Conservation (phyloP, 192 early-diverging fungal genomes). For the Backusella mclennaniae region DNA sequence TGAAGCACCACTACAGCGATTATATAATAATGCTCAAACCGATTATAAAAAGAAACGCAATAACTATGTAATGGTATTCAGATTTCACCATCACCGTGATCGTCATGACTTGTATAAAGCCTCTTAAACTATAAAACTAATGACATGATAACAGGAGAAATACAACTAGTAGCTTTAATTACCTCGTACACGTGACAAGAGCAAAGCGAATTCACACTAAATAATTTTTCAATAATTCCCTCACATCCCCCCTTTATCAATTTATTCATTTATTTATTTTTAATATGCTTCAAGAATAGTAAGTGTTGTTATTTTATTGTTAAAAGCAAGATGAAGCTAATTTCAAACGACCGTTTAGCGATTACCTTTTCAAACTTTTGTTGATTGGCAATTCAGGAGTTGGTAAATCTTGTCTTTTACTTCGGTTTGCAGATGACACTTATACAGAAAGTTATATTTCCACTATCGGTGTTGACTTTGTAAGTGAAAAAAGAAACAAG, state of each 20-base stretch:
- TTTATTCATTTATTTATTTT: background rate
- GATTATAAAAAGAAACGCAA: background rate
- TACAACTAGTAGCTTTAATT: background rate
- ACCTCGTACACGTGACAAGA: background rate
- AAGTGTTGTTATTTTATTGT: background rate
- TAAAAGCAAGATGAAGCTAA: background rate
- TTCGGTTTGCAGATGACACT: slow-evolving; percentile 97
- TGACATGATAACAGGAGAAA: background rate
- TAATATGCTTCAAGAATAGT: slow-evolving; percentile 23
- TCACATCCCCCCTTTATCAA: background rate
- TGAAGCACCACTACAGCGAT: background rate
- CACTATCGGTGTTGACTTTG: slow-evolving; percentile 98
- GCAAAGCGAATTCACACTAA: background rate
- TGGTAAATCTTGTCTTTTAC: slow-evolving; percentile 95
- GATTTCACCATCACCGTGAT: background rate
- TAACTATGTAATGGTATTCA: background rate
- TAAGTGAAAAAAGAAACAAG: slow-evolving; percentile 39
- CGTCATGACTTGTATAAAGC: background rate
- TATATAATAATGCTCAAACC: background rate
- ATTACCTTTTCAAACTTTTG: slow-evolving; percentile 97
- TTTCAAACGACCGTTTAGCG: slow-evolving; percentile 51
- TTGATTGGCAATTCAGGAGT: slow-evolving; percentile 98
- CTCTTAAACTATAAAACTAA: background rate
- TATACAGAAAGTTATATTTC: slow-evolving; percentile 98
- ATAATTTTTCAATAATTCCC: background rate